These are phyloP conservation scores for Trichoderma sp. DNA, from an alignment of 2,329 filamentous ascomycete species.

Conservation along the genomic window DNA sequence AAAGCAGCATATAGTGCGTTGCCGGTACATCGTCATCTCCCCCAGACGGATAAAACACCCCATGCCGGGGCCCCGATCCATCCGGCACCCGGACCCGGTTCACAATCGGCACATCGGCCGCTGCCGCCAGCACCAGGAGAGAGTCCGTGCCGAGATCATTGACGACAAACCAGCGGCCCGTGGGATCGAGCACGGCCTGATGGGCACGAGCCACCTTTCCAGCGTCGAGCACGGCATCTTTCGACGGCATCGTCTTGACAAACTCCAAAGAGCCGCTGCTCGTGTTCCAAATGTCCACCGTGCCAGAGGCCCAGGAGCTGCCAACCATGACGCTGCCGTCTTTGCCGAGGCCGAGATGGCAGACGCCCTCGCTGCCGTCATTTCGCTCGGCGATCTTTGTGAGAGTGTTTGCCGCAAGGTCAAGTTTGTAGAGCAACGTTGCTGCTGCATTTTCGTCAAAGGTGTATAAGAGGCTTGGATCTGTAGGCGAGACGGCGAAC, in stretches of 20 bases:
- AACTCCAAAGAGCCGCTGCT: slow-evolving; percentile 40
- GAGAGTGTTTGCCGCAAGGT: slow-evolving; percentile 35
- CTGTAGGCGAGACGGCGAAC: slow-evolving; percentile 43
- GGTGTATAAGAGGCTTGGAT: slow-evolving; percentile 45
- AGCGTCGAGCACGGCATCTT: slow-evolving; percentile 12
- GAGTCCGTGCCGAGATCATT: slow-evolving; percentile 53
- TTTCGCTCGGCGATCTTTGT: slow-evolving; percentile 32
- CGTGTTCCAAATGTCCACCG: slow-evolving; percentile 51
- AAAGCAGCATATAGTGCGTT: slow-evolving; percentile 51
- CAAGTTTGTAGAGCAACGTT: slow-evolving; percentile 44
- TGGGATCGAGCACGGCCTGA: slow-evolving; percentile 51
- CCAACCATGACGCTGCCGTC: slow-evolving; percentile 49
- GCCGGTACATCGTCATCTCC: slow-evolving; percentile 30
- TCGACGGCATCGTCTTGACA: slow-evolving; percentile 43
- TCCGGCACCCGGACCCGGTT: slow-evolving; percentile 39
- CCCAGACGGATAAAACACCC: slow-evolving; percentile 47
- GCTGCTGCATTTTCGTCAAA: slow-evolving; percentile 49
- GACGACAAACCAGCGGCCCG: slow-evolving; percentile 51
- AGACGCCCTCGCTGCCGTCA: slow-evolving; percentile 46
- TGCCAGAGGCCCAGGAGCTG: slow-evolving; percentile 45
- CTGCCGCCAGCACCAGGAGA: slow-evolving; percentile 45
- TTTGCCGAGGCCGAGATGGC: slow-evolving; percentile 50
- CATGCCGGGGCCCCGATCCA: slow-evolving; percentile 55
- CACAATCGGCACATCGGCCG: slow-evolving; percentile 42
- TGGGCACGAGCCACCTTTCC: slow-evolving; percentile 48